Conservation (phyloP, 352 stramenopile genomes). For the Blastocystis sp. region DNA sequence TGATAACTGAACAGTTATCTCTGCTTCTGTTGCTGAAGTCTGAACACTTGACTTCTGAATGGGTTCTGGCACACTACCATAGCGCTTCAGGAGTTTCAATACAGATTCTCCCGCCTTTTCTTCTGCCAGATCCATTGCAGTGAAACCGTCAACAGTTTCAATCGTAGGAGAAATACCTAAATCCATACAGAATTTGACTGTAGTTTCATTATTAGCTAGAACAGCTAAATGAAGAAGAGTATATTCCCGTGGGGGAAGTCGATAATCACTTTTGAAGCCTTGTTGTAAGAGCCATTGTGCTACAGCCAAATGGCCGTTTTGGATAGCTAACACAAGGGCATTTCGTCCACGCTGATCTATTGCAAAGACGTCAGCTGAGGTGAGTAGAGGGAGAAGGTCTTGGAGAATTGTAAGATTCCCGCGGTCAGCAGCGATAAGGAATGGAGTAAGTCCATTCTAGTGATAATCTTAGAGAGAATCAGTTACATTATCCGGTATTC, state of each 20-base stretch:
- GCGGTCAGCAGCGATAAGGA: constrained; percentile 23
- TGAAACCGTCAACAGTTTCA: neutral
- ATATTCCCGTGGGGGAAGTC: neutral
- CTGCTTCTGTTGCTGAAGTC: neutral
- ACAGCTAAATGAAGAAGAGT: constrained; percentile 38
- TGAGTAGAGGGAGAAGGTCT: neutral
- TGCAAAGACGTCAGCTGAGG: neutral
- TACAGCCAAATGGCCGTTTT: neutral
- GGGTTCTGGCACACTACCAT: neutral
- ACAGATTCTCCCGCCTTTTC: neutral
- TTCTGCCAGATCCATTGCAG: neutral
- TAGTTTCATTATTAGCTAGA: neutral
- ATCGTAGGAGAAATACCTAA: constrained; percentile 26
- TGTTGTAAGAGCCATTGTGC: neutral
- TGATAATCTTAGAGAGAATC: neutral
- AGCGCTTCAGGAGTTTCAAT: constrained; percentile 9
- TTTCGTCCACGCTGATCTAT: constrained; percentile 10
- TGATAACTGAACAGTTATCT: neutral
- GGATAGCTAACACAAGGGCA: constrained; percentile 20
- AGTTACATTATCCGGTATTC: neutral
- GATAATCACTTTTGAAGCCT: neutral
- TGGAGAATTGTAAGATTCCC: constrained; percentile 5
- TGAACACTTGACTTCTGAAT: neutral
- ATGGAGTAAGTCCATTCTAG: constrained; percentile 22
- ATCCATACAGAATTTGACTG: constrained; percentile 26